Percentiles rank a stretch among this genome's conserved stretches.
phyloP scores from a whole-genome alignment of 2,329 filamentous ascomycete genomes.

The Diaporthe caulivora region DNA sequence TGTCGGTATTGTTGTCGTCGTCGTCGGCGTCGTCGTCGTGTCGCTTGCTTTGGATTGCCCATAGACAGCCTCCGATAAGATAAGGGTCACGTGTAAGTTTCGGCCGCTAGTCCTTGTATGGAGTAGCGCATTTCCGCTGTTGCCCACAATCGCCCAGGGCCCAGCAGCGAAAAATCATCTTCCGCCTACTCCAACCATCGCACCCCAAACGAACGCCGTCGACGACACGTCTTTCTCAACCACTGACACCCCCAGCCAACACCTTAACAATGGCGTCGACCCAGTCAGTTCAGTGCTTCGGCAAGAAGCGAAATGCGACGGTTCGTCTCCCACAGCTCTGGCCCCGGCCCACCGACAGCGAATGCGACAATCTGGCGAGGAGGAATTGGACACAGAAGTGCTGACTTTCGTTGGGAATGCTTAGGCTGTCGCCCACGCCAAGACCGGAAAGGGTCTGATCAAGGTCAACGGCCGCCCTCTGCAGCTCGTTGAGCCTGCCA shows the following conservation, averaged over 20 bases:
- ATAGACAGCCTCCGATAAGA: slow-evolving; percentile 9
- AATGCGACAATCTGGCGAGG: slow-evolving; percentile 27
- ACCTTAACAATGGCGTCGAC: slow-evolving; percentile 78
- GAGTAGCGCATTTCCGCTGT: neutral
- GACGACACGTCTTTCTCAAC: slow-evolving; percentile 33
- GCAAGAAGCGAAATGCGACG: slow-evolving; percentile 95
- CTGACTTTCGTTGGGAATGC: slow-evolving; percentile 34
- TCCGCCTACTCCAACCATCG: slow-evolving; percentile 20
- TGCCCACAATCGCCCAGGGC: slow-evolving; percentile 35
- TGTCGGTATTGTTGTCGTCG: neutral
- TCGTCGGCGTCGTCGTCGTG: slow-evolving; percentile 2
- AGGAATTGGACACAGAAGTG: slow-evolving; percentile 32
- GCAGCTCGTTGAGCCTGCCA: slow-evolving; percentile 92
- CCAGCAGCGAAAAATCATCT: slow-evolving; percentile 37
- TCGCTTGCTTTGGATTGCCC: neutral
- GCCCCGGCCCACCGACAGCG: slow-evolving; percentile 16
- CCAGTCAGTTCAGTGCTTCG: slow-evolving; percentile 96
- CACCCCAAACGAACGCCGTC: slow-evolving; percentile 22
- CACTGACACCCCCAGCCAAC: slow-evolving; percentile 36
- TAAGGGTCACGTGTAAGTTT: slow-evolving; percentile 36
- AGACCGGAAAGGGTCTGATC: slow-evolving; percentile 77
- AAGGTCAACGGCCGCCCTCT: slow-evolving; percentile 99
- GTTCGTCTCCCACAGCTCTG: slow-evolving; percentile 46
- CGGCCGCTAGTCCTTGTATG: neutral
- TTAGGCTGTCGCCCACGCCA: slow-evolving; percentile 40